These are phyloP conservation scores for Anastatica hierochuntica DNA, from an alignment of 345 rosid species.

Conservation along the genomic window DNA sequence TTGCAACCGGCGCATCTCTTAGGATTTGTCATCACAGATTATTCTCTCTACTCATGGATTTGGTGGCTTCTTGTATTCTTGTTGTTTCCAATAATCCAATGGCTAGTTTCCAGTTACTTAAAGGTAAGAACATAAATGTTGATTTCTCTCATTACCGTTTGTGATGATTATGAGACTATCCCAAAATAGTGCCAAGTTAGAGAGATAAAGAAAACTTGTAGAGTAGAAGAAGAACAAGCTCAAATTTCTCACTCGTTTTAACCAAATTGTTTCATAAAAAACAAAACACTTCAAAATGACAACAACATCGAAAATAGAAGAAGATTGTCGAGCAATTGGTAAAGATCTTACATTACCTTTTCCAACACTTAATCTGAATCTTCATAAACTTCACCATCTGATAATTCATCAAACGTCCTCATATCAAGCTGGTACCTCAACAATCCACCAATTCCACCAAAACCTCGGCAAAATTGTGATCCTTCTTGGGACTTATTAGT, in stretches of 20 bases:
- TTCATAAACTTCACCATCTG: constrained; percentile 53
- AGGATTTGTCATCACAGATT: too few species aligned
- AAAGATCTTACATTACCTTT: neutral
- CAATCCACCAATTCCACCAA: constrained; percentile 88
- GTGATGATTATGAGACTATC: neutral
- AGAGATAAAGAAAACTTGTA: too few species aligned
- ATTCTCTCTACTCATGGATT: too few species aligned
- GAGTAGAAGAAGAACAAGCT: too few species aligned
- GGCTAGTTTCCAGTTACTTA: too few species aligned
- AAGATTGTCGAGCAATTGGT: neutral
- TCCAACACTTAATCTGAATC: constrained; percentile 47
- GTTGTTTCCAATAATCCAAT: too few species aligned
- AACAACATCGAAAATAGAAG: too few species aligned
- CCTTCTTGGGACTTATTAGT: constrained; percentile 96
- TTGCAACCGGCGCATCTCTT: too few species aligned
- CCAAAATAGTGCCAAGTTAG: too few species aligned
- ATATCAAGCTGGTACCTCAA: constrained; percentile 86
- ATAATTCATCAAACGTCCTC: constrained; percentile 65
- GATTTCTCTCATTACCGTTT: constrained; percentile 18
- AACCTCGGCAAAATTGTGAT: constrained; percentile 82
- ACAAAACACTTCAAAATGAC: neutral
- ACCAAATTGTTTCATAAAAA: neutral
- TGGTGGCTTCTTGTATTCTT: too few species aligned
- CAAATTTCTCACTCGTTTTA: constrained; percentile 2
- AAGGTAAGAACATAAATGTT: too few species aligned